These are phyloP conservation scores for Periconia digitata DNA, from an alignment of 2,329 filamentous ascomycete genomes.

Conservation along the genomic window DNA sequence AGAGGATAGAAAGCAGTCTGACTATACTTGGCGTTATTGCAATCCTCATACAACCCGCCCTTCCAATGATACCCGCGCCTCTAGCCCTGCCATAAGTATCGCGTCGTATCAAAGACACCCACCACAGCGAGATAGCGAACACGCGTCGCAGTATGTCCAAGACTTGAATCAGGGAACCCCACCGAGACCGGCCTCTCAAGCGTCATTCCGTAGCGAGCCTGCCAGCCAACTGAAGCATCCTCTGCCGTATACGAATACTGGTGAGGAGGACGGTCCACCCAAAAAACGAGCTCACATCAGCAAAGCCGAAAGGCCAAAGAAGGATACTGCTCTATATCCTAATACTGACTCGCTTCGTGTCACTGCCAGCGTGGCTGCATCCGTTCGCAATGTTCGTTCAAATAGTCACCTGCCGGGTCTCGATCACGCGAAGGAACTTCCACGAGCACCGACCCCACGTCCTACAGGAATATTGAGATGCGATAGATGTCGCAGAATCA, in stretches of 20 bases:
- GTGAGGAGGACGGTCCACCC: constrained; percentile 55
- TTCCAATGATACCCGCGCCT: constrained; percentile 47
- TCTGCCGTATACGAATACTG: constrained; percentile 18
- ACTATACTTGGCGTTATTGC: constrained; percentile 32
- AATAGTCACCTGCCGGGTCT: constrained; percentile 57
- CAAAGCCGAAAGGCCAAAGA: constrained; percentile 71
- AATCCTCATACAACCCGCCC: too few relatives aligned
- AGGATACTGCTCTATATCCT: constrained; percentile 69
- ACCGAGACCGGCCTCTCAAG: constrained; percentile 41
- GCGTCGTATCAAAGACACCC: constrained; percentile 39
- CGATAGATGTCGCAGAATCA: too few relatives aligned
- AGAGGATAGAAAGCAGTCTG: constrained; percentile 25
- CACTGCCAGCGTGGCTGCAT: constrained; percentile 87
- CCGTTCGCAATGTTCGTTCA: constrained; percentile 80
- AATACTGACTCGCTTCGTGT: constrained; percentile 81
- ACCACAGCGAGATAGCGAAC: too few relatives aligned
- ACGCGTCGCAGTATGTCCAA: too few relatives aligned
- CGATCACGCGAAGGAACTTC: constrained; percentile 68
- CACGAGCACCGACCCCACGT: constrained; percentile 75
- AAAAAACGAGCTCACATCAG: constrained; percentile 82
- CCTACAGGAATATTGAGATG: too few relatives aligned
- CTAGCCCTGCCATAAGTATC: constrained; percentile 49
- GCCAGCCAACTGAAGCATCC: constrained; percentile 21
- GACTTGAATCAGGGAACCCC: too few relatives aligned
- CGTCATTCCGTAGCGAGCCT: constrained; percentile 39